Evolutionary conservation across 2,329 filamentous ascomycete species (phyloP).

Genomic region (Aureobasidium subglaciale): DNA sequence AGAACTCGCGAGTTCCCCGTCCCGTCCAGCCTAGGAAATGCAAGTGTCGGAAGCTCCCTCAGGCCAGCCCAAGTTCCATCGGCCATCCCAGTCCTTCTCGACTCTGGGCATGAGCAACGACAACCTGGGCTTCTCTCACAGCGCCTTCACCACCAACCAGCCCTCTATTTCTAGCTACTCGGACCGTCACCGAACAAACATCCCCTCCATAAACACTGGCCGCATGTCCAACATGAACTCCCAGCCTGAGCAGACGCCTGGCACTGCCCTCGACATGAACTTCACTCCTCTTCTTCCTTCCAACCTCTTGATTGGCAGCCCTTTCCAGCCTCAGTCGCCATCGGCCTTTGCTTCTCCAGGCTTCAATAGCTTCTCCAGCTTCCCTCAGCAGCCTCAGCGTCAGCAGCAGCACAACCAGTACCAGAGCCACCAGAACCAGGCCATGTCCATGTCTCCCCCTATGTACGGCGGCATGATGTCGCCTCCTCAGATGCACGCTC

Average conservation of each 20-base stretch:
- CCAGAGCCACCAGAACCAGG: slow-evolving; percentile 53
- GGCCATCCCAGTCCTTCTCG: slow-evolving; percentile 58
- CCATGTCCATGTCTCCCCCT: slow-evolving; percentile 71
- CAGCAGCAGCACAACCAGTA: slow-evolving; percentile 53
- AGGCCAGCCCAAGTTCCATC: slow-evolving; percentile 38
- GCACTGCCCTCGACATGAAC: slow-evolving; percentile 93
- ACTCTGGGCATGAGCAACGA: slow-evolving; percentile 67
- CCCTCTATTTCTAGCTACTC: slow-evolving; percentile 66
- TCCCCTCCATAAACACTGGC: slow-evolving; percentile 88
- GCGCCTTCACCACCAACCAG: slow-evolving; percentile 80
- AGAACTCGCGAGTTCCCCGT: not conserved
- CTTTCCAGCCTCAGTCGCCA: slow-evolving; percentile 91
- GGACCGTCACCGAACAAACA: slow-evolving; percentile 78
- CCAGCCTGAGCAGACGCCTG: slow-evolving; percentile 76
- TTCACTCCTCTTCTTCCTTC: slow-evolving; percentile 94
- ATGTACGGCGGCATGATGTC: slow-evolving; percentile 81
- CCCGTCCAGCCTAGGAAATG: slow-evolving; percentile 46
- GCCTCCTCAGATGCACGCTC: slow-evolving; percentile 72
- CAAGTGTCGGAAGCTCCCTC: slow-evolving; percentile 70
- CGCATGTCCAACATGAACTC: slow-evolving; percentile 48
- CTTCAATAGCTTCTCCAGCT: slow-evolving; percentile 76
- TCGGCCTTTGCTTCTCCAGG: slow-evolving; percentile 84
- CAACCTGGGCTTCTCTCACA: slow-evolving; percentile 86
- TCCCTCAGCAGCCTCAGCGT: slow-evolving; percentile 52
- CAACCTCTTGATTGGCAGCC: slow-evolving; percentile 87